These are phyloP conservation scores for Andrographis paniculata DNA, from an alignment of 305 asterid genomes.

Conservation along the genomic window DNA sequence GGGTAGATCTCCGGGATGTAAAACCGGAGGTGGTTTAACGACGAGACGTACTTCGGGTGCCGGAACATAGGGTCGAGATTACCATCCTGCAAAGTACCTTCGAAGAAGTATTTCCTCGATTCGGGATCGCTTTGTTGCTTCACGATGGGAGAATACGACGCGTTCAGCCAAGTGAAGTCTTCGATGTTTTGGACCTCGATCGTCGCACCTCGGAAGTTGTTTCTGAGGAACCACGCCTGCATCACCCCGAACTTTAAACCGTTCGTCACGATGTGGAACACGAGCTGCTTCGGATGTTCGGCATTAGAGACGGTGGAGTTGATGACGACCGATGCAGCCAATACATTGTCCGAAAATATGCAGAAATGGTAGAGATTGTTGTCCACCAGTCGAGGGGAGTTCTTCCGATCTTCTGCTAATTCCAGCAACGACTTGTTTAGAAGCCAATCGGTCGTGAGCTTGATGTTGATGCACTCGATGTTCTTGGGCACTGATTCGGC, in stretches of 20 bases:
- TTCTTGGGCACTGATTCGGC: slow-evolving; percentile 41
- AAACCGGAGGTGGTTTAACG: slow-evolving; percentile 42
- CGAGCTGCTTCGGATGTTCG: slow-evolving; percentile 46
- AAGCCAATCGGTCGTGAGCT: slow-evolving; percentile 37
- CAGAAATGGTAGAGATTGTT: slow-evolving; percentile 50
- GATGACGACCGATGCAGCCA: slow-evolving; percentile 40
- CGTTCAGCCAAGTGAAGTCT: slow-evolving; percentile 40
- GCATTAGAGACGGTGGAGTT: slow-evolving; percentile 43
- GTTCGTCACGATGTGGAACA: slow-evolving; percentile 42
- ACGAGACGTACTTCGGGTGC: slow-evolving; percentile 32
- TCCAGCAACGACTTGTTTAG: slow-evolving; percentile 20
- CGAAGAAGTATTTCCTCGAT: slow-evolving; percentile 19
- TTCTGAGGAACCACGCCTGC: slow-evolving; percentile 46
- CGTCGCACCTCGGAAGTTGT: slow-evolving; percentile 36
- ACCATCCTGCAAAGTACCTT: slow-evolving; percentile 16
- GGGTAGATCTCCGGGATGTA: slow-evolving; percentile 50
- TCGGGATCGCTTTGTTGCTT: slow-evolving; percentile 27
- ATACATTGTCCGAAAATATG: slow-evolving; percentile 39
- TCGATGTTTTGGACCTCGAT: slow-evolving; percentile 35
- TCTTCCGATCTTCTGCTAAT: slow-evolving; percentile 27
- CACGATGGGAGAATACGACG: slow-evolving; percentile 37
- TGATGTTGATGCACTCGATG: slow-evolving; percentile 37
- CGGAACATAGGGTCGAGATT: slow-evolving; percentile 25
- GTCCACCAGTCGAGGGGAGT: slow-evolving; percentile 40
- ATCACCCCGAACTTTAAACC: slow-evolving; percentile 37